Evolutionary conservation across 305 asterid genomes (phyloP).

Genomic region (Fraxinus angustifolia): DNA sequence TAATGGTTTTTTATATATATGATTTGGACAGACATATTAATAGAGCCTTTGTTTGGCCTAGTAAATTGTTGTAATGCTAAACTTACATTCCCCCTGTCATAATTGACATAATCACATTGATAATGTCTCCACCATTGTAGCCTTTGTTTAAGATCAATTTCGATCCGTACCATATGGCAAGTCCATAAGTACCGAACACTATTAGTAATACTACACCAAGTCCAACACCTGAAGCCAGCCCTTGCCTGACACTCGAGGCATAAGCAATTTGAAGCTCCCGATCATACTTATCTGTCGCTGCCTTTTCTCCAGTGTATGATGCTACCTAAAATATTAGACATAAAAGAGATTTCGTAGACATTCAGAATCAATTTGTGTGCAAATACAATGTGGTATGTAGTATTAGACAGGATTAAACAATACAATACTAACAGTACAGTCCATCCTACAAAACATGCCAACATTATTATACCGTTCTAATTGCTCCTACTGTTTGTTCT

Average conservation of each 20-base stretch:
- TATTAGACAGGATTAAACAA: neutral
- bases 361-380: neutral
- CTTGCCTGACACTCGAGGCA: constrained; percentile 42
- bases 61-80: neutral
- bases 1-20: neutral
- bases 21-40: neutral
- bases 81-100: constrained; percentile 74
- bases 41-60: neutral
- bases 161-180: constrained; percentile 65
- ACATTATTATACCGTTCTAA: constrained; percentile 49
- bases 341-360: neutral
- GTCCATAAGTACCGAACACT: constrained; percentile 49
- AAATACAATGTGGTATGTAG: neutral
- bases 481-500: constrained; percentile 65
- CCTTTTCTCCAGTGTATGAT: constrained; percentile 63
- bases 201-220: constrained; percentile 38
- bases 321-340: constrained; percentile 39
- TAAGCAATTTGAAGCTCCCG: constrained; percentile 44
- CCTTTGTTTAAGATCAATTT: constrained; percentile 40
- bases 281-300: constrained; percentile 44
- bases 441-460: neutral
- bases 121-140: constrained; percentile 52
- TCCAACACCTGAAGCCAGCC: constrained; percentile 58
- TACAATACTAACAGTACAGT: neutral
- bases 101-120: constrained; percentile 56